A percentile compares a stretch with the other conserved stretches of the same genome.
Evolutionary conservation across 2,329 filamentous ascomycete species (phyloP).

Genomic region (Talaromyces piceae): DNA sequence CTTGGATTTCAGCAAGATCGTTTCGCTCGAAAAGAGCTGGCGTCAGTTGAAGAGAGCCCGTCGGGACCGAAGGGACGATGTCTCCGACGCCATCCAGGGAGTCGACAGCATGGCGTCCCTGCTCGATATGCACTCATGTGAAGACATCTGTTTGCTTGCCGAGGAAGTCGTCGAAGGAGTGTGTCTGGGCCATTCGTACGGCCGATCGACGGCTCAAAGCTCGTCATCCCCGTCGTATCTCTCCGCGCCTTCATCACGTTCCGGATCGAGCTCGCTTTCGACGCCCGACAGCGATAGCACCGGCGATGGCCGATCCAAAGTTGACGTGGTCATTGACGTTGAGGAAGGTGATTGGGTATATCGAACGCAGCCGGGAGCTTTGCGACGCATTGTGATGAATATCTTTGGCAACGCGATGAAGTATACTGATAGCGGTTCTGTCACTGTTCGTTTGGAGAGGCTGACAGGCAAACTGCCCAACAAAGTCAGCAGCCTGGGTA

Average conservation of each 20-base stretch:
- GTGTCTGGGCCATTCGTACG: slow-evolving; percentile 41
- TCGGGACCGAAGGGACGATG: slow-evolving; percentile 18
- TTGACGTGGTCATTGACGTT: slow-evolving; percentile 48
- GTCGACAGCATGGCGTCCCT: slow-evolving; percentile 26
- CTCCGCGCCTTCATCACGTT: slow-evolving; percentile 6
- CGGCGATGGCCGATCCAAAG: slow-evolving; percentile 15
- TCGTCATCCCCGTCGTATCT: slow-evolving; percentile 2
- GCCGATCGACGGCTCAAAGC: slow-evolving; percentile 16
- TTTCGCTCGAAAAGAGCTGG: slow-evolving; percentile 31
- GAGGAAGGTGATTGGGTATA: slow-evolving; percentile 47
- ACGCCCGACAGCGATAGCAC: slow-evolving; percentile 7
- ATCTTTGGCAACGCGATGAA: slow-evolving; percentile 57
- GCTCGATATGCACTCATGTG: slow-evolving; percentile 26
- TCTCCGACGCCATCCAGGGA: slow-evolving; percentile 15
- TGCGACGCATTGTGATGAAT: slow-evolving; percentile 54
- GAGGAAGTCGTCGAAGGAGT: slow-evolving; percentile 52
- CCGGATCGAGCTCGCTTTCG: slow-evolving; percentile 9
- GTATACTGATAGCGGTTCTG: slow-evolving; percentile 49
- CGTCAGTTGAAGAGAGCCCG: slow-evolving; percentile 25
- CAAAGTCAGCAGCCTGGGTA: slow-evolving; percentile 12
- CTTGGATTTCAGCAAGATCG: slow-evolving; percentile 48
- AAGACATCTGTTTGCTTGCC: slow-evolving; percentile 40
- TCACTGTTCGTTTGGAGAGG: slow-evolving; percentile 38
- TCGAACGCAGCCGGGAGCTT: slow-evolving; percentile 47
- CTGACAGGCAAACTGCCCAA: slow-evolving; percentile 23